Evolutionary conservation across 371 early-diverging fungal genomes (phyloP).

Genomic region (Catenaria anguillulae): DNA sequence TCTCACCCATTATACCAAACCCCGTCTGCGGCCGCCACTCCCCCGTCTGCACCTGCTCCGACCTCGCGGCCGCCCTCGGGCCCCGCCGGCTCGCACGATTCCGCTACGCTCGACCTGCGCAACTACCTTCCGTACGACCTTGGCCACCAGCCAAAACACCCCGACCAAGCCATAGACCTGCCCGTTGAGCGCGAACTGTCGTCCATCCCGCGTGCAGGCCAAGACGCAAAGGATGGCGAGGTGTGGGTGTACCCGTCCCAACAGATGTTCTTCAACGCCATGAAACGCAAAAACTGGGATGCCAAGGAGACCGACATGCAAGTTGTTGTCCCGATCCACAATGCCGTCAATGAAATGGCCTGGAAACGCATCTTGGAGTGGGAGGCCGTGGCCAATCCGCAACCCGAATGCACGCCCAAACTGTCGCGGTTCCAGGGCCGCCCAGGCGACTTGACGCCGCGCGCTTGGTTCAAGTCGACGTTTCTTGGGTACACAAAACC

Average conservation of each 20-base stretch:
- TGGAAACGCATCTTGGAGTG: conserved; percentile 88
- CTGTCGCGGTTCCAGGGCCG: conserved; percentile 66
- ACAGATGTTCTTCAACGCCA: conserved; percentile 90
- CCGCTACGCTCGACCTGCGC: not conserved
- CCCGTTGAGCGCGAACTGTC: not conserved
- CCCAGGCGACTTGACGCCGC: conserved; percentile 64
- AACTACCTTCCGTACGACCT: not conserved
- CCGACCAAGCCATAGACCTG: not conserved
- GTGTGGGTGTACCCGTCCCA: conserved; percentile 91
- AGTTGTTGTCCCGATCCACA: conserved; percentile 92
- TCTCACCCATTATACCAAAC: not conserved
- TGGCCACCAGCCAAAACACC: not conserved
- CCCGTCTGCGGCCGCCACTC: conserved; percentile 2
- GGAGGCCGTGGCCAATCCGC: conserved; percentile 51
- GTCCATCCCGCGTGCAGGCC: not conserved
- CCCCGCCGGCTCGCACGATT: too few species aligned
- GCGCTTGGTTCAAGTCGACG: conserved; percentile 34
- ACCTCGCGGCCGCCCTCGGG: too few species aligned
- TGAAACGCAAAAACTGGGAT: conserved; percentile 84
- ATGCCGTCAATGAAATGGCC: conserved; percentile 86
- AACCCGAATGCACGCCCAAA: conserved; percentile 38
- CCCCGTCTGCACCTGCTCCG: too few species aligned
- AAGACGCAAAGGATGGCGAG: conserved; percentile 25
- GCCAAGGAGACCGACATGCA: conserved; percentile 77
- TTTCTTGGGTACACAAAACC: conserved; percentile 39